Conservation (phyloP, 2,329 filamentous ascomycete species). For the Penicillium sp. region DNA sequence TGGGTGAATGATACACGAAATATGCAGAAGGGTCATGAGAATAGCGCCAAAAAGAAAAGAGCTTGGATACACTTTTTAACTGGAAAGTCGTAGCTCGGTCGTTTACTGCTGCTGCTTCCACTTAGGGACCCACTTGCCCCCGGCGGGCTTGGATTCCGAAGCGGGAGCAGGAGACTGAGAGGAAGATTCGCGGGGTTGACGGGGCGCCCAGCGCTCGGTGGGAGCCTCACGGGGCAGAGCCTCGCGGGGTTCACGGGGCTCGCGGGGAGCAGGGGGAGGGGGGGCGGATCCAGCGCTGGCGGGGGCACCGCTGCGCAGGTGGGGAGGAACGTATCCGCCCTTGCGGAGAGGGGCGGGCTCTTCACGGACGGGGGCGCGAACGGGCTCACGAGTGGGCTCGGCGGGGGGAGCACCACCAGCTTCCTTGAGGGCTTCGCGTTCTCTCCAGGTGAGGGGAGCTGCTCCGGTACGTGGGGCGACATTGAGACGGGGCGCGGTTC, state of each 20-base stretch:
- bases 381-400: constrained; percentile 6
- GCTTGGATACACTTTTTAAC: constrained; percentile 27
- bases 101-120: constrained; percentile 40
- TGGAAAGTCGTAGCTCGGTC: constrained; percentile 20
- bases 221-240: constrained; percentile 30
- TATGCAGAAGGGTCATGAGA: constrained; percentile 28
- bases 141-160: constrained; percentile 29
- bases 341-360: constrained; percentile 29
- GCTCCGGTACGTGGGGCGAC: constrained; percentile 50
- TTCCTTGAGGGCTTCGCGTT: constrained; percentile 55
- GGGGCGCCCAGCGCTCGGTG: constrained; percentile 34
- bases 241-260: constrained; percentile 21
- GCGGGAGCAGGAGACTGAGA: constrained; percentile 25
- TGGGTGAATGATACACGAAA: constrained; percentile 27
- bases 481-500: constrained; percentile 54
- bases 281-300: constrained; percentile 28
- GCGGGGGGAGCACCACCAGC: constrained; percentile 21
- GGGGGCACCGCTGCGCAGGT: constrained; percentile 35
- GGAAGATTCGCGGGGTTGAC: constrained; percentile 32
- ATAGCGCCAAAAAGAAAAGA: constrained; percentile 26
- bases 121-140: constrained; percentile 38
- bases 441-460: constrained; percentile 55
- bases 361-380: constrained; percentile 28
- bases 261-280: constrained; percentile 29
- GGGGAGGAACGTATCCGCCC: constrained; percentile 43